Evolutionary conservation across 1,284 basidiomycete genomes (phyloP).

Genomic region (Coniferiporia weirii): DNA sequence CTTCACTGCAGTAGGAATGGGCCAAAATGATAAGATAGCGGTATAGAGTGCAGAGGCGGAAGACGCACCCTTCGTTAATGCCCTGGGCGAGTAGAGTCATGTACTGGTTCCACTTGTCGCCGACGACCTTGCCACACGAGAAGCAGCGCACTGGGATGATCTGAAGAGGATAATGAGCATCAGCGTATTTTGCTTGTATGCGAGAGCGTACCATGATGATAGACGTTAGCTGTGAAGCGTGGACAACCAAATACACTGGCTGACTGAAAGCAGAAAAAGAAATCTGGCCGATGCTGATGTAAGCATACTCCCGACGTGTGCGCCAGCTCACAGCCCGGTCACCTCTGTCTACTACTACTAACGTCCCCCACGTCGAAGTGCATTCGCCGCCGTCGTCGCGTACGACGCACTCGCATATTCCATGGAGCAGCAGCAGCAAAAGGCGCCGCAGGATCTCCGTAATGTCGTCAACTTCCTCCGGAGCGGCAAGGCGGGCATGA

Average conservation of each 20-base stretch:
- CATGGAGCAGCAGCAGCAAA: slow-evolving; percentile 42
- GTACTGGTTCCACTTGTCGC: slow-evolving; percentile 89
- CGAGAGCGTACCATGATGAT: not conserved
- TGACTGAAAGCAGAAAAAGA: not conserved
- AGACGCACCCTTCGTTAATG: slow-evolving; percentile 76
- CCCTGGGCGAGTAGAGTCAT: slow-evolving; percentile 74
- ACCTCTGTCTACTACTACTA: not conserved
- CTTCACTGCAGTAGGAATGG: slow-evolving; percentile 58
- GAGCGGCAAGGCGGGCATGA: slow-evolving; percentile 81
- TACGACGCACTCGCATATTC: not conserved
- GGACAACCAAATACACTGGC: not conserved
- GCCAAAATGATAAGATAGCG: slow-evolving; percentile 1
- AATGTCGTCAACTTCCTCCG: slow-evolving; percentile 83
- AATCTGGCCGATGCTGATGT: not conserved
- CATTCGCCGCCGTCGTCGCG: not conserved
- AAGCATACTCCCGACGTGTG: not conserved
- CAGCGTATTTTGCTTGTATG: not conserved
- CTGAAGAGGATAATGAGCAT: slow-evolving; percentile 32
- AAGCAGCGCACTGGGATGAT: slow-evolving; percentile 88
- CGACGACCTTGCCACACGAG: slow-evolving; percentile 90
- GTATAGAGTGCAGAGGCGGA: not conserved
- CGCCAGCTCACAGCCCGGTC: not conserved
- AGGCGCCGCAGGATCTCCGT: slow-evolving; percentile 71
- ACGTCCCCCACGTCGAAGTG: not conserved
- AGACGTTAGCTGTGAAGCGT: not conserved